phyloP scores from a whole-genome alignment of 805 yeast species.

The Saturnispora zaruensis region DNA sequence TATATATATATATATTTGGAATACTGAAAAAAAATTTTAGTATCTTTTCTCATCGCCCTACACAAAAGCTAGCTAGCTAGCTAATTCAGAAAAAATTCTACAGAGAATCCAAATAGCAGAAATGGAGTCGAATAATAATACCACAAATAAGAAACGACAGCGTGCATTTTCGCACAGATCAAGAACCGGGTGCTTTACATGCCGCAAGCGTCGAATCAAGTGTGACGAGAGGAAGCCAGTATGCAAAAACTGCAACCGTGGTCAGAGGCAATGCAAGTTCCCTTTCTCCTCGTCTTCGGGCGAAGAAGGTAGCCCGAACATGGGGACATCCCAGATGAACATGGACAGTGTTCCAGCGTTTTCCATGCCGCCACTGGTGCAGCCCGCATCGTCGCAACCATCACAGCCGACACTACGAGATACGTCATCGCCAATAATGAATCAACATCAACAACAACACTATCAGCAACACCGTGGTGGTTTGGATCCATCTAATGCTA shows the following conservation, averaged over 20 bases:
- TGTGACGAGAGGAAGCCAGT: conserved; percentile 69
- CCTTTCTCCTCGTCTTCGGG: conserved; percentile 18
- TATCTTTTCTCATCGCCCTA: no score
- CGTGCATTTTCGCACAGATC: conserved; percentile 52
- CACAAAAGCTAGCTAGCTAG: no score
- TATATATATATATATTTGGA: no score
- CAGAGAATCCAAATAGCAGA: neutral
- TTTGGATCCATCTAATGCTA: neutral
- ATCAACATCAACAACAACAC: neutral
- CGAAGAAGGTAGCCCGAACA: neutral
- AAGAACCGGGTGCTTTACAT: conserved; percentile 68
- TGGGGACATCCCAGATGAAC: neutral
- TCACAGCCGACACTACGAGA: neutral
- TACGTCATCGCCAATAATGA: neutral
- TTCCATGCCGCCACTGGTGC: neutral
- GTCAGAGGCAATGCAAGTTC: conserved; percentile 62
- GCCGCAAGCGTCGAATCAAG: conserved; percentile 61
- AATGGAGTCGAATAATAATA: neutral
- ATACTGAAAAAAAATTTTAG: no score
- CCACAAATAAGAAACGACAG: conserved; percentile 24
- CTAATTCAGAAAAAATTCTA: no score
- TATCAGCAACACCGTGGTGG: neutral
- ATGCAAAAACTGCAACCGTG: conserved; percentile 59
- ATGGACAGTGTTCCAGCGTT: neutral
- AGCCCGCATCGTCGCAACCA: neutral